Base-by-base conservation (phyloP, 1,139 yeast species). In the Kodamaea anthophila region DNA sequence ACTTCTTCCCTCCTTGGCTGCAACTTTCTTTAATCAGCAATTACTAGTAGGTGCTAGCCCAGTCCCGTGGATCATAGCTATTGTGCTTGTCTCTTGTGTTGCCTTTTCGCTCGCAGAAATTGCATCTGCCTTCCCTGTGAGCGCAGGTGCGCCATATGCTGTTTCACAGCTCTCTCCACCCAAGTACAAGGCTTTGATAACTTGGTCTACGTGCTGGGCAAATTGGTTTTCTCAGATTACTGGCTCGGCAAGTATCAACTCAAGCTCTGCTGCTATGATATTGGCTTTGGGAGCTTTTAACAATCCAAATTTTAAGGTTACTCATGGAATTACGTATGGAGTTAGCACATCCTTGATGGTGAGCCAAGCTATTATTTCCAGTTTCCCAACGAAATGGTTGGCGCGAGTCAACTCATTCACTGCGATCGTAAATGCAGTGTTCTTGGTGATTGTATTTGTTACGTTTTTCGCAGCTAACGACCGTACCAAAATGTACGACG, bases 1-100 rank as follows among this genome's bases (percentile, higher is more conserved):
- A 5, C 60, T 81, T 33, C 62, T 81, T 33, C 88, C 91, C 2
- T 78, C 86, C 6, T 73, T 80, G 40, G 82, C 70, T 26, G 74
- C 77, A 21, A 70, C 72, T 36, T 65, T 68, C 43, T 62, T 64
- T 52, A 74, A 74, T 44, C 76, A 53, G 53, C 76, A 60, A 47
- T 63, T 51, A 55, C 79, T 59, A 35, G 55, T 61, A 28, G 79
- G 79, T 3, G 69, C 70, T 25, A 58, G 65, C 18, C 77, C 79
- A 19, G 60, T 67, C 52, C 79, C 70, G 6, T 77, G 74, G 76
- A 51, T 68, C 35, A 55, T 70, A 36, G 76, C 74, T 13, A 57
- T 70, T 46, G 28, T 62, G 9, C 70, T 74, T 33, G 66, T 74
- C 32, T 54, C 70, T 20, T 59, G 62, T 6, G 77, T 74, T 23